Conservation (phyloP, 169 alveolate genomes). For the Plasmodium blacklocki region DNA sequence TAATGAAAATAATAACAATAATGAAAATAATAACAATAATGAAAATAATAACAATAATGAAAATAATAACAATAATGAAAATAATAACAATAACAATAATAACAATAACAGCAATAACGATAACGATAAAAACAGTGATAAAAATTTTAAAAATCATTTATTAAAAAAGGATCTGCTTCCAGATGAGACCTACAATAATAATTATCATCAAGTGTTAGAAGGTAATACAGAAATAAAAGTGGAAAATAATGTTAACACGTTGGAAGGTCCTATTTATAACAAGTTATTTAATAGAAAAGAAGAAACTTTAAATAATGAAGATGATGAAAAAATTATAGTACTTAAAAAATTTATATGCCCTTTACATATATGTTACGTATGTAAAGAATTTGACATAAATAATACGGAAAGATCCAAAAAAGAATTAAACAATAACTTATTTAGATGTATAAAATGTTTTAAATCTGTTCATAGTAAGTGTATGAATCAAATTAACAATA, state of each 20-base stretch:
- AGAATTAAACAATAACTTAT: conserved; percentile 10
- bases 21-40: too few relatives aligned
- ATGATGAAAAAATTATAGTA: not conserved
- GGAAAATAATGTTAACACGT: not conserved
- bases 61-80: too few relatives aligned
- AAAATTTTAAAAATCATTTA: too few relatives aligned
- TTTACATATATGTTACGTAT: conserved; percentile 52
- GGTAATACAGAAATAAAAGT: not conserved
- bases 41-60: too few relatives aligned
- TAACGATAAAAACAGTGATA: too few relatives aligned
- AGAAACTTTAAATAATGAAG: not conserved
- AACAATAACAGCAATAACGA: too few relatives aligned
- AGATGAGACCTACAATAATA: too few relatives aligned
- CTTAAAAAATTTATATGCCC: conserved; percentile 60
- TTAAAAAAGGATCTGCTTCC: too few relatives aligned
- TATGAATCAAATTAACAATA: conserved; percentile 19
- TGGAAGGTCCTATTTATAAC: not conserved
- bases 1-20: too few relatives aligned
- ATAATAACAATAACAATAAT: too few relatives aligned
- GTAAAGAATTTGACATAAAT: conserved; percentile 35
- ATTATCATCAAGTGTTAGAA: too few relatives aligned
- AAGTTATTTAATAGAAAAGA: not conserved
- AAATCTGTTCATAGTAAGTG: conserved; percentile 58
- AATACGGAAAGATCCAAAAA: conserved; percentile 25
- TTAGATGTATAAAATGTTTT: conserved; percentile 49